Evolutionary conservation across 768 basidiomycete genomes (phyloP).

Genomic region (Dendrothele bispora): DNA sequence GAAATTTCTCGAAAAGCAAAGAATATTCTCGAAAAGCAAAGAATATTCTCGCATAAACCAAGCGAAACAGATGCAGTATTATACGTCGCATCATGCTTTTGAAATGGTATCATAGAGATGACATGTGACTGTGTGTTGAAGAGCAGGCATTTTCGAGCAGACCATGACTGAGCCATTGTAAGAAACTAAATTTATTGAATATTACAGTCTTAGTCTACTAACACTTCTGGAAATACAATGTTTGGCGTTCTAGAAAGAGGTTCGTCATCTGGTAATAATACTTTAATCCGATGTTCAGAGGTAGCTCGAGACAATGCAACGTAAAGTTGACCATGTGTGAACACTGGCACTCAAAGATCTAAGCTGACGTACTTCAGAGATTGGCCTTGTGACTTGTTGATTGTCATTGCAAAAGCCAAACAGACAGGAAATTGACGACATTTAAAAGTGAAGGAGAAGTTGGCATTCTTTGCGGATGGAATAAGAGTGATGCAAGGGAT

Average conservation of each 20-base stretch:
- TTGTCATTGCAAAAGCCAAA: slow-evolving; percentile 28
- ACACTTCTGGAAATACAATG: slow-evolving; percentile 23
- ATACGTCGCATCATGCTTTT: too few relatives aligned
- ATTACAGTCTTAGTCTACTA: slow-evolving; percentile 6
- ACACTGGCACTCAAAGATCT: slow-evolving; percentile 20
- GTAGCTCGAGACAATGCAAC: slow-evolving; percentile 24
- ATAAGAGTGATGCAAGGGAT: too few relatives aligned
- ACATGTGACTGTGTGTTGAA: too few relatives aligned
- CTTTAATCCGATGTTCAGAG: background rate
- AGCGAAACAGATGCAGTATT: too few relatives aligned
- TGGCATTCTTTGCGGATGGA: background rate
- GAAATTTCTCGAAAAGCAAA: too few relatives aligned
- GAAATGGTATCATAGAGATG: too few relatives aligned
- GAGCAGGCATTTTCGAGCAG: too few relatives aligned
- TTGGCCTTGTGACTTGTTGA: slow-evolving; percentile 31
- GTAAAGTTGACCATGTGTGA: slow-evolving; percentile 29
- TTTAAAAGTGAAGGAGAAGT: slow-evolving; percentile 17
- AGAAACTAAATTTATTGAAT: too few relatives aligned
- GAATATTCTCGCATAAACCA: too few relatives aligned
- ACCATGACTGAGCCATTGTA: too few relatives aligned
- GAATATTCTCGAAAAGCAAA: too few relatives aligned
- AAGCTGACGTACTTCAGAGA: slow-evolving; percentile 23
- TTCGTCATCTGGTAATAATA: too few relatives aligned
- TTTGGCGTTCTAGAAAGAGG: slow-evolving; percentile 14
- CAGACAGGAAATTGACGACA: slow-evolving; percentile 30